phyloP scores from a whole-genome alignment of 2,329 filamentous ascomycete species.

The Botrytis squamosa region DNA sequence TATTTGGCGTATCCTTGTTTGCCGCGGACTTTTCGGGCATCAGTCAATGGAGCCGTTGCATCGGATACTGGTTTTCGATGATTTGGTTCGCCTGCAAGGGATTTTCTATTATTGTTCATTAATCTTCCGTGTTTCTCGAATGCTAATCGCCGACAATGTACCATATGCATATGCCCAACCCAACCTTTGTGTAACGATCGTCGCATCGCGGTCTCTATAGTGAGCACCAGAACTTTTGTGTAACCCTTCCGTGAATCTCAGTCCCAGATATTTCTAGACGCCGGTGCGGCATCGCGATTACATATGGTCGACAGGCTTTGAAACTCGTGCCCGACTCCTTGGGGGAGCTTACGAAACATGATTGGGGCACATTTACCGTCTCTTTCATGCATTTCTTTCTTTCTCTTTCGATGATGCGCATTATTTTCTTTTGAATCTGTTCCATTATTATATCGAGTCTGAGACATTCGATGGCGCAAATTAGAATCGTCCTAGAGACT shows the following conservation, averaged over 20 bases:
- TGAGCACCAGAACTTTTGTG: background rate
- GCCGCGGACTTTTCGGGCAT: conserved; percentile 1
- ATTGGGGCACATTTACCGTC: background rate
- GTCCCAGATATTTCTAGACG: background rate
- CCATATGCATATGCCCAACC: background rate
- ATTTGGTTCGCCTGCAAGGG: background rate
- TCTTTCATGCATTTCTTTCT: background rate
- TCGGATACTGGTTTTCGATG: conserved; percentile 1
- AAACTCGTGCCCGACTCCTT: background rate
- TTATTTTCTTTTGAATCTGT: background rate
- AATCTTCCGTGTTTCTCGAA: background rate
- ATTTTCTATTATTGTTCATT: background rate
- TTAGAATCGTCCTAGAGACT: background rate
- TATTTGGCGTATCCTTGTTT: background rate
- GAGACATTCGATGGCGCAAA: conserved; percentile 6
- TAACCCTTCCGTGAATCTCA: background rate
- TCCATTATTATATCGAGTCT: background rate
- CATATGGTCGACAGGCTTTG: background rate
- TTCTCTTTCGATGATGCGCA: background rate
- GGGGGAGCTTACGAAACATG: background rate
- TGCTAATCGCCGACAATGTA: background rate
- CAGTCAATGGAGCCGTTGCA: background rate
- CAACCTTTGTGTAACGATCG: background rate
- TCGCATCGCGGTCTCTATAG: background rate
- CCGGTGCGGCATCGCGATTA: background rate